Evolutionary conservation across 225 moss, liverwort and hornwort species (phyloP).

Genomic region (Marchantia paleacea): DNA sequence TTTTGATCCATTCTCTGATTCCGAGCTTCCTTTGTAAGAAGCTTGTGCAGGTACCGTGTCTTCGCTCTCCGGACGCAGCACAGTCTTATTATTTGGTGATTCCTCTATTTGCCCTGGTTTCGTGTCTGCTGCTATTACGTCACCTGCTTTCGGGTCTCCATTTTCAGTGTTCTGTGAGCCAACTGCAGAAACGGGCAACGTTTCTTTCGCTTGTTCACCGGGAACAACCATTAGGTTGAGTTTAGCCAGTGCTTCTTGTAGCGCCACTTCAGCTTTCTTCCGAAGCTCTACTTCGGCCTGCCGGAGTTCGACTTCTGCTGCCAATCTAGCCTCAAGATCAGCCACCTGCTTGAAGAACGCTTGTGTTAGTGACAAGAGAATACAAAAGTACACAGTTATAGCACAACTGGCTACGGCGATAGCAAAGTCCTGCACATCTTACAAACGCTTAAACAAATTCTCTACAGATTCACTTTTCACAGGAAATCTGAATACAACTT

Average conservation of each 20-base stretch:
- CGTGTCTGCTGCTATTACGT: slow-evolving; percentile 3
- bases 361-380: not conserved
- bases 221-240: slow-evolving; percentile 33
- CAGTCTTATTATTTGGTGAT: not conserved
- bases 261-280: slow-evolving; percentile 46
- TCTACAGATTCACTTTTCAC: no score
- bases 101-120: slow-evolving; percentile 1
- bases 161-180: slow-evolving; percentile 4
- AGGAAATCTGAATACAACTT: no score
- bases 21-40: slow-evolving; percentile 4
- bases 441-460: no score
- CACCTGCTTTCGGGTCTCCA: not conserved
- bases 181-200: not conserved
- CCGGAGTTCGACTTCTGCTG: slow-evolving; percentile 53
- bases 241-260: slow-evolving; percentile 53
- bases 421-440: no score
- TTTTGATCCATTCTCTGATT: slow-evolving; percentile 13
- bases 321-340: slow-evolving; percentile 71
- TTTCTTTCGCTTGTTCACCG: slow-evolving; percentile 16
- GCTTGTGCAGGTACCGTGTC: not conserved
- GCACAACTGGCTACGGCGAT: no score
- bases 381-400: no score
- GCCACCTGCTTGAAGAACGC: slow-evolving; percentile 44
- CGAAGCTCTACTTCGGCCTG: slow-evolving; percentile 52
- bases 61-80: not conserved